These are phyloP conservation scores for Verbascum thapsus DNA, from an alignment of 257 asterid species.

Conservation along the genomic window DNA sequence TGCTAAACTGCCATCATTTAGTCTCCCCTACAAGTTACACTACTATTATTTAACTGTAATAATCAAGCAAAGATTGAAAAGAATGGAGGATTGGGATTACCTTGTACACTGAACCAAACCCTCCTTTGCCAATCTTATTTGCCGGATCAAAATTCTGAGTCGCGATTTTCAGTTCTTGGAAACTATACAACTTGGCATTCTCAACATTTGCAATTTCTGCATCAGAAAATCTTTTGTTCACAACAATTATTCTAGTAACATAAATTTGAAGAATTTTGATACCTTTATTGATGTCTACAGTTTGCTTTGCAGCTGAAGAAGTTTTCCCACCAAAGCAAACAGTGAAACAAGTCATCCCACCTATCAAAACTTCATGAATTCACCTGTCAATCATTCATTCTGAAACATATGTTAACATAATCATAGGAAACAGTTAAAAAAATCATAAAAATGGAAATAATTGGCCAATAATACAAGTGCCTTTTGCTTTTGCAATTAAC, in stretches of 20 bases:
- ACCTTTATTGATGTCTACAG: conserved; percentile 60
- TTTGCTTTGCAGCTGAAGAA: conserved; percentile 35
- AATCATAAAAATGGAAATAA: conserved; percentile 3
- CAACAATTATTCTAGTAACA: conserved; percentile 18
- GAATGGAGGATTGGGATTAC: conserved; percentile 34
- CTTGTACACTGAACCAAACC: conserved; percentile 90
- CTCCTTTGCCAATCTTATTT: conserved; percentile 88
- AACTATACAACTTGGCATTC: conserved; percentile 56
- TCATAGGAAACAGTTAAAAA: conserved; percentile 20
- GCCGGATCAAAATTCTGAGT: conserved; percentile 57
- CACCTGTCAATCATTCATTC: conserved; percentile 17
- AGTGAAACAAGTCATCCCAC: conserved; percentile 53
- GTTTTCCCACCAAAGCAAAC: conserved; percentile 38
- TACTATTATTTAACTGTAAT: conserved; percentile 7
- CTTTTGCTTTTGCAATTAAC: conserved; percentile 1
- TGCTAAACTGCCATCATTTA: conserved; percentile 67
- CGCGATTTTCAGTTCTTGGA: conserved; percentile 63
- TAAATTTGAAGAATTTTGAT: conserved; percentile 14
- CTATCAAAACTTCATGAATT: conserved; percentile 21
- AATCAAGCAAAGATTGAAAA: neutral
- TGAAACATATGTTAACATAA: conserved; percentile 3
- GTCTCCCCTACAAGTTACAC: conserved; percentile 60
- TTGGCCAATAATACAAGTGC: neutral
- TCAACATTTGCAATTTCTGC: conserved; percentile 64
- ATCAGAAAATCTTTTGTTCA: conserved; percentile 27